Conservation (phyloP, 148 eudicot genomes). For the Nepenthes gracilis region DNA sequence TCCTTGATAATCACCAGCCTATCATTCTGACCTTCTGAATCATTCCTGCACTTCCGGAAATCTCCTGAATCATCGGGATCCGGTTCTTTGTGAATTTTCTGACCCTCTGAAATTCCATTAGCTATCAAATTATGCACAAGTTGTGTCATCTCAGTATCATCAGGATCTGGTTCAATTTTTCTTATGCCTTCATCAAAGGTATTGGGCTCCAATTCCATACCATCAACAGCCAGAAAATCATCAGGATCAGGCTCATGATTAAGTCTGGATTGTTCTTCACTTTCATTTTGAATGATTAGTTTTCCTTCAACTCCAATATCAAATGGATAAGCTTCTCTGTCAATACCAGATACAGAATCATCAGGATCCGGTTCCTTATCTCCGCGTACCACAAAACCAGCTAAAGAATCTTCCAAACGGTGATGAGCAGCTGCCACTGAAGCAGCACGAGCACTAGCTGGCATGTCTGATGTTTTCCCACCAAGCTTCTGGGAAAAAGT, state of each 20-base stretch:
- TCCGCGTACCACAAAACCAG: conserved; percentile 5
- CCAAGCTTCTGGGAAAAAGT: conserved; percentile 55
- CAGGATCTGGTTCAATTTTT: conserved; percentile 22
- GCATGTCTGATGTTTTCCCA: conserved; percentile 30
- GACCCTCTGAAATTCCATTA: conserved; percentile 3
- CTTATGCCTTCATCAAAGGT: conserved; percentile 3
- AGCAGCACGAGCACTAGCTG: conserved; percentile 60
- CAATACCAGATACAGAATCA: conserved; percentile 9
- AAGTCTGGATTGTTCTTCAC: conserved; percentile 1
- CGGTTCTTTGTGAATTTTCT: conserved; percentile 12
- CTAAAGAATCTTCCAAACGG: conserved; percentile 40
- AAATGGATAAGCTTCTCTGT: conserved; percentile 11
- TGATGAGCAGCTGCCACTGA: conserved; percentile 76
- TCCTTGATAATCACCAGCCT: conserved; percentile 1
- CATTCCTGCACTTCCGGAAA: background rate
- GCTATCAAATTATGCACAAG: conserved; percentile 2
- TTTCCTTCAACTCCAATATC: conserved; percentile 8
- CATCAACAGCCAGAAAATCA: conserved; percentile 15
- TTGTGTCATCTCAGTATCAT: conserved; percentile 15
- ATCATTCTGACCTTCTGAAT: no score
- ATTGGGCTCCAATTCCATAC: conserved; percentile 20
- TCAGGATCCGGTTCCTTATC: conserved; percentile 17
- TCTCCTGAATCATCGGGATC: conserved; percentile 18
- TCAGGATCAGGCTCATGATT: conserved; percentile 36
- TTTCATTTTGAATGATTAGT: conserved; percentile 2